phyloP scores from a whole-genome alignment of 2,329 filamentous ascomycete species.

The Colletotrichum sp. region DNA sequence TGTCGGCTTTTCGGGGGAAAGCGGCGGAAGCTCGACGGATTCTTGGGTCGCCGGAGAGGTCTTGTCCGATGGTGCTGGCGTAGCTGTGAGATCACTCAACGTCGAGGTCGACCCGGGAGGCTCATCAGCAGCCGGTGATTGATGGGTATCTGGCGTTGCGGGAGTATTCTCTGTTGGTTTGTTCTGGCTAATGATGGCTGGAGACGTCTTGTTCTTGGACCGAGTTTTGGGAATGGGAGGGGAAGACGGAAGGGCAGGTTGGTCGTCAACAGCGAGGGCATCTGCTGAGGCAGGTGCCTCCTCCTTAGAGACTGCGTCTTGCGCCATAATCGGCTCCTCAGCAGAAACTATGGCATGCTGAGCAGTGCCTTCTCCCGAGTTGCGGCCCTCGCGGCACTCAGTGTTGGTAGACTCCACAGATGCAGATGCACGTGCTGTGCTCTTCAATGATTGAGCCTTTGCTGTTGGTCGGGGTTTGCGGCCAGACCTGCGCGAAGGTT shows the following conservation, averaged over 20 bases:
- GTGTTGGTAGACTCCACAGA: background rate
- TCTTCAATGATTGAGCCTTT: slow-evolving; percentile 1
- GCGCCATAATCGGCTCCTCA: background rate
- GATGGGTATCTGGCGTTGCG: background rate
- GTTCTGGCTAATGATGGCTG: background rate
- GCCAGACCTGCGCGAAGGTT: slow-evolving; percentile 9
- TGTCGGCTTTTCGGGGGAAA: slow-evolving; percentile 3
- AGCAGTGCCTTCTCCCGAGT: background rate
- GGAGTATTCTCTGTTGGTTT: background rate
- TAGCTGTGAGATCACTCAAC: slow-evolving; percentile 43
- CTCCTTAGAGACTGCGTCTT: background rate
- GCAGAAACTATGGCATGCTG: background rate
- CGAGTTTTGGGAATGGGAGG: background rate
- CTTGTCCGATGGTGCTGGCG: slow-evolving; percentile 40
- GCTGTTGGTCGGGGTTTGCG: slow-evolving; percentile 7
- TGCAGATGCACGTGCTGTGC: background rate
- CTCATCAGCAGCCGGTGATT: background rate
- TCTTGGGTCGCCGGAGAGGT: slow-evolving; percentile 40
- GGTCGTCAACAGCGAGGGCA: background rate
- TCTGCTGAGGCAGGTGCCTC: background rate
- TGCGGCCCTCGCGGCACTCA: background rate
- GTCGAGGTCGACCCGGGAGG: slow-evolving; percentile 37
- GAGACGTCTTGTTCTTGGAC: background rate
- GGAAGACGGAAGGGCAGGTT: slow-evolving; percentile 6
- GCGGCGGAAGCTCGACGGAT: slow-evolving; percentile 24